phyloP scores from a whole-genome alignment of 148 eudicot species.

The Persicaria tinctoria region DNA sequence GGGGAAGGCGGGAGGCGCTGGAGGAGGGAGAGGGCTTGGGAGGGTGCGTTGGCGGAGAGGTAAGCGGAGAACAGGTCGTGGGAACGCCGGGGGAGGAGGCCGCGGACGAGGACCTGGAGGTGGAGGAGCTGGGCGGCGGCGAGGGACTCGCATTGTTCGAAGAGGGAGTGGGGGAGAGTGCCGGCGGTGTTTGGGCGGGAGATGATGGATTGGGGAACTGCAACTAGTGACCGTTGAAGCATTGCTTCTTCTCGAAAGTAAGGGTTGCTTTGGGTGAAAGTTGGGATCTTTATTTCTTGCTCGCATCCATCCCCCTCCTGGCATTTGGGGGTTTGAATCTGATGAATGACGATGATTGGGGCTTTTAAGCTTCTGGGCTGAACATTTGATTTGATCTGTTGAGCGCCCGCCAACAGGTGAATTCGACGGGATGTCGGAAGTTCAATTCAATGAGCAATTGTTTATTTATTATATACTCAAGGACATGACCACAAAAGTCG shows the following conservation, averaged over 20 bases:
- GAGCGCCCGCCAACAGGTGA: no score
- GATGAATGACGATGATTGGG: no score
- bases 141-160: conserved; percentile 25
- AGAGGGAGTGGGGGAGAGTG: conserved; percentile 14
- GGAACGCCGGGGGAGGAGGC: conserved; percentile 17
- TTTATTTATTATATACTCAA: no score
- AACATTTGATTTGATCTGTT: no score
- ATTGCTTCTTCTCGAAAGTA: not conserved
- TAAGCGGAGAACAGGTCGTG: conserved; percentile 21
- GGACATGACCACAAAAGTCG: conserved; percentile 16
- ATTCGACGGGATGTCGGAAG: no score
- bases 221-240: conserved; percentile 5
- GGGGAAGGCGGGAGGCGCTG: conserved; percentile 27
- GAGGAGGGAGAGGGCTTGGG: conserved; percentile 27
- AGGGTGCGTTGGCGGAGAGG: conserved; percentile 21
- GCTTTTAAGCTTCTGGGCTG: no score
- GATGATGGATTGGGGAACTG: not conserved
- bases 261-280: not conserved
- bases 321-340: no score
- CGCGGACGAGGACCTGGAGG: conserved; percentile 28
- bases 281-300: not conserved
- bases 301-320: no score
- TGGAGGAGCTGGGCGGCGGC: conserved; percentile 26
- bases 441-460: no score
- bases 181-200: not conserved